Evolutionary conservation across 176 grass and related monocot genomes (phyloP).

Genomic region (Calamus simplicifolius): DNA sequence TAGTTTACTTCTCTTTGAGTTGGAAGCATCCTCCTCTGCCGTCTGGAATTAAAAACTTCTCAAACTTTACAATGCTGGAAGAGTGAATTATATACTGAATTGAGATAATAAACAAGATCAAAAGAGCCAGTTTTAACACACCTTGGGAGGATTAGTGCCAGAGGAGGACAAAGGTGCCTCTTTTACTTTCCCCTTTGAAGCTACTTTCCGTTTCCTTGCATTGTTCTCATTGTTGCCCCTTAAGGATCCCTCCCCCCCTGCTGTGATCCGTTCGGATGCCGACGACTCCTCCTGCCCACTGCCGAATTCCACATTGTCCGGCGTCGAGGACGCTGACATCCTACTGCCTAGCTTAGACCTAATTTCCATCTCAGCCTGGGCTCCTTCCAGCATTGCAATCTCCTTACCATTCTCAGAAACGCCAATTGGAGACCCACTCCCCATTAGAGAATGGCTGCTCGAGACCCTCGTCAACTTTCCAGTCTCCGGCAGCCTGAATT

Average conservation of each 20-base stretch:
- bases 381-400: not conserved
- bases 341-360: not conserved
- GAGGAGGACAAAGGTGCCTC: slow-evolving; percentile 12
- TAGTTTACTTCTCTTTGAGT: slow-evolving; percentile 36
- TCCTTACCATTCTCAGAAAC: no score
- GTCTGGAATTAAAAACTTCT: slow-evolving; percentile 16
- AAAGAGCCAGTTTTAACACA: not conserved
- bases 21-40: slow-evolving; percentile 6
- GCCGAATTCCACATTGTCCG: slow-evolving; percentile 5
- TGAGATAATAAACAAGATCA: not conserved
- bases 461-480: slow-evolving; percentile 32
- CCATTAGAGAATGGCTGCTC: slow-evolving; percentile 41
- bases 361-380: slow-evolving; percentile 1
- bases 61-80: not conserved
- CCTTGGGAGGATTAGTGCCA: not conserved
- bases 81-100: not conserved
- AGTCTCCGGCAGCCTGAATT: slow-evolving; percentile 1
- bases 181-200: slow-evolving; percentile 35
- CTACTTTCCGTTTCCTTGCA: slow-evolving; percentile 38
- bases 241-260: not conserved
- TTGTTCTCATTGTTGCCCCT: slow-evolving; percentile 21
- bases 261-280: not conserved
- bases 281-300: not conserved
- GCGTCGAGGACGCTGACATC: not conserved
- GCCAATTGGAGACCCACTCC: no score